Evolutionary conservation across 768 basidiomycete genomes (phyloP).

Genomic region (Boletus rex-veris): DNA sequence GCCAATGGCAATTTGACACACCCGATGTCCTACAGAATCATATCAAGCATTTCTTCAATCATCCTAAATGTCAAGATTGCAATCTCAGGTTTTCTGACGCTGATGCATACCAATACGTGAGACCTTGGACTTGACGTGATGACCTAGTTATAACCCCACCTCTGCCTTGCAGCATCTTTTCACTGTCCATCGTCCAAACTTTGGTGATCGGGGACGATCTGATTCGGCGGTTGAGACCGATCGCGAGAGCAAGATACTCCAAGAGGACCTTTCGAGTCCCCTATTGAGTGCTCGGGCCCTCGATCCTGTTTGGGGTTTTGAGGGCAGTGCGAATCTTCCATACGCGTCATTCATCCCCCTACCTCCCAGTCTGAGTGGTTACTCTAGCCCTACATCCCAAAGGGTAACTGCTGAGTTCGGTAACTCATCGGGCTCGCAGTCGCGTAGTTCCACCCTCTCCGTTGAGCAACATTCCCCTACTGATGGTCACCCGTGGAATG

Average conservation of each 20-base stretch:
- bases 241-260: not conserved
- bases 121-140: conserved; percentile 2
- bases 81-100: conserved; percentile 40
- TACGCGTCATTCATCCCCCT: conserved; percentile 30
- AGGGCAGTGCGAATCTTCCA: conserved; percentile 15
- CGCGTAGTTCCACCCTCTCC: conserved; percentile 30
- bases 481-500: conserved; percentile 14
- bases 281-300: conserved; percentile 8
- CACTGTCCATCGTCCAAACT: conserved; percentile 21
- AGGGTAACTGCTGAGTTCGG: conserved; percentile 12
- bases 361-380: conserved; percentile 29
- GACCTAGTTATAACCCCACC: not conserved
- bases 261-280: conserved; percentile 7
- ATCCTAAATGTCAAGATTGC: conserved; percentile 46
- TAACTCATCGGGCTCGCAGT: conserved; percentile 20
- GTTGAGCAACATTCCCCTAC: conserved; percentile 28
- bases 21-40: conserved; percentile 37
- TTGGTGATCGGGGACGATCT: conserved; percentile 7
- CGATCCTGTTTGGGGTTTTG: conserved; percentile 24
- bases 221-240: not conserved
- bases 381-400: conserved; percentile 32
- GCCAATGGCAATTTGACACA: conserved; percentile 40
- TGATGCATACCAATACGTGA: conserved; percentile 36
- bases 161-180: conserved; percentile 25
- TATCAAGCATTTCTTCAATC: conserved; percentile 38